These are phyloP conservation scores for Gloeostereum incarnatum DNA, from an alignment of 768 basidiomycete genomes.

Conservation along the genomic window DNA sequence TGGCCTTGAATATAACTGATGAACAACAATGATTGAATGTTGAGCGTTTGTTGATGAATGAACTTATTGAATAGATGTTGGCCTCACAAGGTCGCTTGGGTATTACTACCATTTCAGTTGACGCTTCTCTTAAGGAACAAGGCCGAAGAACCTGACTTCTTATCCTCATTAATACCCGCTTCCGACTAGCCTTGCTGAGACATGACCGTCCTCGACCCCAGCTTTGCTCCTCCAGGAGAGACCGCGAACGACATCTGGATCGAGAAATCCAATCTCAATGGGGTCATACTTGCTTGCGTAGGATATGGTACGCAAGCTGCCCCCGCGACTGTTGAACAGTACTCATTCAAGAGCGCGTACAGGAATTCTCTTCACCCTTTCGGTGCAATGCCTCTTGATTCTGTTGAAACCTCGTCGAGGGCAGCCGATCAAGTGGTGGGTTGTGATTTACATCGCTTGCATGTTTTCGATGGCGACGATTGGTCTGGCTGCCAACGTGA, in stretches of 20 bases:
- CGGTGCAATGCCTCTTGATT: neutral
- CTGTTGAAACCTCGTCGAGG: constrained; percentile 1
- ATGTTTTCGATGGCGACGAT: constrained; percentile 18
- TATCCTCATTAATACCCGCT: too few relatives aligned
- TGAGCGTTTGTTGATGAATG: too few relatives aligned
- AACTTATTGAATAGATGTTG: too few relatives aligned
- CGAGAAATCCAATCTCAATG: constrained; percentile 16
- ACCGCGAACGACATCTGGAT: constrained; percentile 12
- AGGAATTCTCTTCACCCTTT: constrained; percentile 15
- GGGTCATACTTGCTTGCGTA: constrained; percentile 11
- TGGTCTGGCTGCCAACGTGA: constrained; percentile 13
- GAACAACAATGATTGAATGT: too few relatives aligned
- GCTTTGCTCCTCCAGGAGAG: constrained; percentile 1
- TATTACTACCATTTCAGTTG: too few relatives aligned
- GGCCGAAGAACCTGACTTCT: too few relatives aligned
- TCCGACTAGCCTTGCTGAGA: too few relatives aligned
- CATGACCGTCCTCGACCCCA: neutral
- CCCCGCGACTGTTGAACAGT: neutral
- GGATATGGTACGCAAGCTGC: constrained; percentile 11
- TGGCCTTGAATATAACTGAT: too few relatives aligned
- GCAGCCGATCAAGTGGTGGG: constrained; percentile 1
- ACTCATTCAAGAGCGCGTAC: neutral
- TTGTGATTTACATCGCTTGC: constrained; percentile 14
- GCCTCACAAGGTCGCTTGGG: too few relatives aligned
- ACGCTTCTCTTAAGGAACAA: too few relatives aligned